Evolutionary conservation across 495 filamentous ascomycete genomes (phyloP).

Genomic region (Lasiosphaeria hispida): DNA sequence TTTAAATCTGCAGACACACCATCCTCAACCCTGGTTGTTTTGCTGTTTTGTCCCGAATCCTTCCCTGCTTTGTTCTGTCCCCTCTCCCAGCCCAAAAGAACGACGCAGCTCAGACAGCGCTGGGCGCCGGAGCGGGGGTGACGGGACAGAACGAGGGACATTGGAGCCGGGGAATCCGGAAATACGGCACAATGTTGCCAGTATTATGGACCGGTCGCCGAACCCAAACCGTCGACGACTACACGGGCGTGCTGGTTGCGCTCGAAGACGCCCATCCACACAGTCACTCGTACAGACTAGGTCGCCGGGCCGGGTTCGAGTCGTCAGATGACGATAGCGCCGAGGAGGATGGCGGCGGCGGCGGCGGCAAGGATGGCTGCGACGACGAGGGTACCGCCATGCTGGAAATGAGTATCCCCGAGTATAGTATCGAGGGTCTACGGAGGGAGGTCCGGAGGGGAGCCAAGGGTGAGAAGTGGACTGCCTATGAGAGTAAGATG

Average conservation of each 20-base stretch:
- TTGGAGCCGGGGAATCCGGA: neutral
- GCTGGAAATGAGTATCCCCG: conserved; percentile 41
- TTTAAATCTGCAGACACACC: too few species aligned
- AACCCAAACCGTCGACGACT: conserved; percentile 42
- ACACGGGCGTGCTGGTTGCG: conserved; percentile 44
- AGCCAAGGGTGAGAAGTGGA: conserved; percentile 40
- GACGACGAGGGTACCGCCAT: conserved; percentile 39
- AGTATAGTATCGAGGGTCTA: conserved; percentile 52
- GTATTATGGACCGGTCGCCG: conserved; percentile 23
- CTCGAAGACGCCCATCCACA: conserved; percentile 49
- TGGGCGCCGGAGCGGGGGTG: neutral
- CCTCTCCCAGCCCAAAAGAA: neutral
- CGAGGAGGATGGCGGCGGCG: conserved; percentile 20
- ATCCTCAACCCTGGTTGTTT: too few species aligned
- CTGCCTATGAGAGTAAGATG: conserved; percentile 50
- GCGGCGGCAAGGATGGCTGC: conserved; percentile 32
- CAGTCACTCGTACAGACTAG: conserved; percentile 41
- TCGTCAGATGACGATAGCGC: conserved; percentile 21
- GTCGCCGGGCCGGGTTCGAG: conserved; percentile 34
- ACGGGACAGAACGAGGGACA: neutral
- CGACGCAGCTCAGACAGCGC: too few species aligned
- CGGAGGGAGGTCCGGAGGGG: conserved; percentile 44
- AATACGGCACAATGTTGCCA: neutral
- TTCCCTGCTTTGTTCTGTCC: neutral
- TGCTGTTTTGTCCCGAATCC: too few species aligned